Base-by-base conservation (phyloP, 176 grass and related monocot genomes). In the Panicum miliaceum region DNA sequence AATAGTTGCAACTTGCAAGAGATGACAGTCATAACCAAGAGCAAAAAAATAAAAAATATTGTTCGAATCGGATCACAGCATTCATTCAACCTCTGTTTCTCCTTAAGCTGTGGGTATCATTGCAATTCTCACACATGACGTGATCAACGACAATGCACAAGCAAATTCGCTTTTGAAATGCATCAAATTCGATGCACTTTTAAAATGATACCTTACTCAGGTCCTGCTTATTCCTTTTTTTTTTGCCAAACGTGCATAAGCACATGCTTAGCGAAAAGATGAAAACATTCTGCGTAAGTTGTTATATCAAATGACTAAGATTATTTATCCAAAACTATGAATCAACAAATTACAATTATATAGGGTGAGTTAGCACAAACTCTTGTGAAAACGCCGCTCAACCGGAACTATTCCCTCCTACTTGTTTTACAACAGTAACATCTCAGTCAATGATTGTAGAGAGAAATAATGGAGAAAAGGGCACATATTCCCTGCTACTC, bases 401-500 rank as follows among this genome's bases (percentile, higher is more conserved):
- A 68, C 59, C 6, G 6, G 72, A 87, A 68, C 91, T 92, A 85
- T 77, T 76, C 36, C 62, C 77, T 72, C 77, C 79, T 83, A 82
- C 42, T 41, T 82, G 81, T 87, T 89, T 82, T 82, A 91, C 89
- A 90, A 73, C 54, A 51, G 58, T 72, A 77, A 54, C 75, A 88
- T 81, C 65, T 61, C 68, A 81, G 74, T 74, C 80, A 87, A 86
- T 53, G 69, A 77, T 76, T 79, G 72, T 76, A 61, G 52, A 62
- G 79, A 84, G 63, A 78, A 88, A 86, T 88, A 77, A 58, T 76
- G 83, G 84, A 76, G 80, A 71, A 80, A 84, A 81, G 68, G 78
- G 90, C 84, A 88, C 73, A 80, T 53, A 88, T 91, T 88, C 83
- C 61, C 84, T 82, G 84, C 84, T 84, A 82, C 82, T 81, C 78